Base-by-base conservation (phyloP, 495 filamentous ascomycete genomes). In the Podospora australis region DNA sequence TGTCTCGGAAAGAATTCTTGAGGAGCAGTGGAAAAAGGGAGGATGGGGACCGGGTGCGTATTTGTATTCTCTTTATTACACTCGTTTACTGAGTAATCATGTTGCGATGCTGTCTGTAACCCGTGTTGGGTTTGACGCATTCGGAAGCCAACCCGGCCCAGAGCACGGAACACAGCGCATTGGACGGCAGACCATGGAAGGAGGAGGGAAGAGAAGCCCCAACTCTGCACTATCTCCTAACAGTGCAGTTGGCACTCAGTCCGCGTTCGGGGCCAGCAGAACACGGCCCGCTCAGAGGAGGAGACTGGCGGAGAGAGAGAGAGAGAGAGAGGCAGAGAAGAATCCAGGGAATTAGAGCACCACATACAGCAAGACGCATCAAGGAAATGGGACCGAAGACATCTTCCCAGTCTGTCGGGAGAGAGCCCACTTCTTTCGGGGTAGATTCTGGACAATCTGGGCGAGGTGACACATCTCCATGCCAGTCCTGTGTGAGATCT, bases 41-140 rank as follows among this genome's bases (percentile, higher is more conserved):
- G 51, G 36, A 45, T 45, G 46, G 45, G 50, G 24, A 29, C 34
- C 35, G 41, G 50, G 21, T 46, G 43, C 56, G 53, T 64, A 59
- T 62, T 65, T 65, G 59, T 62, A 62, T 51, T 39, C 54, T 65
- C 54, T 62, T 58, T 61, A 61, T 61, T 52, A 23, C 23, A 10
- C 17, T 32, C 44, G 32, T 24, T 26, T 41, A 16, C 17, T 25
- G 41, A 42, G 42, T 30, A 36, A 25, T 28, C 35, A 42, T 10
- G 49, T 22, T 42, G 35, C 34, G 38, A 43, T 53, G 20, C 35
- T 46, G 47, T 53, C 38, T 46, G 42, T 39, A 20, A 22, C 45
- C 39, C 22, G 44, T 39, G 49, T 24, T n/a, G n/a, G 26, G 39
- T 28, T 44, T 51, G 44, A 57, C 56, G 58, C 52, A 55, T 63